Evolutionary conservation across 768 basidiomycete species (phyloP), one percentile per base, ranked within the genome.

Genomic region (Suillus plorans): DNA sequence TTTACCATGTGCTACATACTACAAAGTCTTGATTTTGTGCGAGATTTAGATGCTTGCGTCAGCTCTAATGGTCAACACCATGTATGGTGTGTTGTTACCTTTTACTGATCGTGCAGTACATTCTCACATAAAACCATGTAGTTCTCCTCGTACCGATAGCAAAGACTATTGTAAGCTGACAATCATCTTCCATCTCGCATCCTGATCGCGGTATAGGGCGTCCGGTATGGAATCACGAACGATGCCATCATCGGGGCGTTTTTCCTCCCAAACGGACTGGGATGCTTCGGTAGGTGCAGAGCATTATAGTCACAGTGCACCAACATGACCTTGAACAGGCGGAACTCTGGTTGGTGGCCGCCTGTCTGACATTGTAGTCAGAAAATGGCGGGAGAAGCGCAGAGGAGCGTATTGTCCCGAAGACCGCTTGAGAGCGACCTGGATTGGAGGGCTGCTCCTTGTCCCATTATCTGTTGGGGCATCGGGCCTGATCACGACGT

Each of bases 371-470:
- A 65, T 72, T 25, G 72, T 83, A 2, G 76, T 90, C 37, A 73
- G 81, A 9, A 68, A 68, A 59, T 86, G 82, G 77, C 79, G 80
- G 8, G 73, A 77, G 53, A 74, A 74, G 12, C 81, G 86, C 14
- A 80, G 79, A 1, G 86, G 86, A 9, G 69, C 75, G 5, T 88
- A 85, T 85, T 82, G 84, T 52, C 87, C 87, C 0, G 88, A 89
- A 70, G 88, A 88, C 68, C 82, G 88, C 9, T 77, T 89, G 18
- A 78, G 85, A 2, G 85, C 81, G 3, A 75, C 83, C 3, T 66
- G 84, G 14, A 69, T 77, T 13, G 82, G 83, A 28, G 79, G 79
- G 16, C 70, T 78, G 0, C 18, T 82, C 45, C 73, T 88, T 45
- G 77, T 82, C 2, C 89, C 88, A 0, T 44, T 85, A 0, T 82